phyloP scores from a whole-genome alignment of 768 basidiomycete genomes.

The Trametes maxima region DNA sequence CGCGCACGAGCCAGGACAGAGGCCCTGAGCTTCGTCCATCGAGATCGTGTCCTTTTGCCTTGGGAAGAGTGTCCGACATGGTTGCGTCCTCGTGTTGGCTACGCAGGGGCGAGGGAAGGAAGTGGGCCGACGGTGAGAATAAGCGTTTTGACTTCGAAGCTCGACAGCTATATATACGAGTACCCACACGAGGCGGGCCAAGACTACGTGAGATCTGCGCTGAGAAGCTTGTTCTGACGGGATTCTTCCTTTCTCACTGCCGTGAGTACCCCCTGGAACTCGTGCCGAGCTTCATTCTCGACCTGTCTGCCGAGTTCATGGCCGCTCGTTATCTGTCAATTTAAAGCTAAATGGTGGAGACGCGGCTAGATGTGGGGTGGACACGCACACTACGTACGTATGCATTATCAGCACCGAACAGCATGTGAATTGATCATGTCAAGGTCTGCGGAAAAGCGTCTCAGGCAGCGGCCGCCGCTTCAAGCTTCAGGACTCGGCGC shows the following conservation, averaged over 20 bases:
- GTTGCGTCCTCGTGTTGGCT: neutral
- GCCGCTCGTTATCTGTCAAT: neutral
- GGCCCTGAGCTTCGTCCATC: neutral
- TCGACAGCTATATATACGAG: neutral
- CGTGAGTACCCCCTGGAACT: neutral
- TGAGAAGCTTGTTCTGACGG: neutral
- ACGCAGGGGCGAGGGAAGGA: neutral
- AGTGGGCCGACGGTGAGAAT: neutral
- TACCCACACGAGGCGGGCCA: neutral
- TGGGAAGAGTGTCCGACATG: neutral
- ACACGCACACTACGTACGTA: neutral
- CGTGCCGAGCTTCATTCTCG: neutral
- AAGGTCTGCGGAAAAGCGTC: too few relatives aligned
- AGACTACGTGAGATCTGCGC: neutral
- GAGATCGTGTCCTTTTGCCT: neutral
- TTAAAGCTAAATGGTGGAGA: neutral
- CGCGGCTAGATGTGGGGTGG: neutral
- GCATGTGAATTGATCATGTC: too few relatives aligned
- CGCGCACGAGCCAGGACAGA: conserved; percentile 24
- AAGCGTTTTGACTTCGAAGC: neutral
- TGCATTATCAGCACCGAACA: too few relatives aligned
- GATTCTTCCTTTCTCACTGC: neutral
- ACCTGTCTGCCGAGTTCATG: neutral
- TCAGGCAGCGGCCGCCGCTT: too few relatives aligned
- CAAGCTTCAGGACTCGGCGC: too few relatives aligned